A percentile compares a stretch with the other conserved stretches of the same genome.
Evolutionary conservation across 352 stramenopile species (phyloP).

Genomic region (Phytophthora ohioensis): DNA sequence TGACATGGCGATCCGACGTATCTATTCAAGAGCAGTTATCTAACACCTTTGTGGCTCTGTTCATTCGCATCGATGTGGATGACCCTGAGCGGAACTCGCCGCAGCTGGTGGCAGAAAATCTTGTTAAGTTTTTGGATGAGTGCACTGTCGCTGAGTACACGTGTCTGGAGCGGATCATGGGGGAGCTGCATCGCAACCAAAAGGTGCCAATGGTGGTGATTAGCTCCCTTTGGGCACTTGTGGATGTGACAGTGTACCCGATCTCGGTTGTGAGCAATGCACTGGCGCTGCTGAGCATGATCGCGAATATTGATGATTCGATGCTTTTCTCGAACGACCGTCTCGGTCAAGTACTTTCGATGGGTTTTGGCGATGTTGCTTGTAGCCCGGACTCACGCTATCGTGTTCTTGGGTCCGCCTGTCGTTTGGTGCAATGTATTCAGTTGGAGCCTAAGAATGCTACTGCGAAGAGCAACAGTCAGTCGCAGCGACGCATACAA

Average conservation of each 20-base stretch:
- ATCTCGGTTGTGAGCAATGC: constrained; percentile 70
- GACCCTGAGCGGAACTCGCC: constrained; percentile 53
- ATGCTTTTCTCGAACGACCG: constrained; percentile 73
- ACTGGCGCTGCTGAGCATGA: constrained; percentile 72
- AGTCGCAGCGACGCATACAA: constrained; percentile 59
- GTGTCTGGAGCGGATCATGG: constrained; percentile 80
- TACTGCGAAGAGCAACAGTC: constrained; percentile 43
- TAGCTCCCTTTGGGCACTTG: constrained; percentile 77
- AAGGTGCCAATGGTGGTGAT: constrained; percentile 72
- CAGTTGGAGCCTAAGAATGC: constrained; percentile 60
- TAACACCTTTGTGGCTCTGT: constrained; percentile 80
- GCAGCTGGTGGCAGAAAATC: constrained; percentile 65
- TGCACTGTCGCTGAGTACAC: constrained; percentile 83
- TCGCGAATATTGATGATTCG: constrained; percentile 67
- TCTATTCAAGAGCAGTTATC: constrained; percentile 93
- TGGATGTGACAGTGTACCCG: constrained; percentile 64
- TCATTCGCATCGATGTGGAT: constrained; percentile 61
- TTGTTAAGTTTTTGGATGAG: constrained; percentile 80
- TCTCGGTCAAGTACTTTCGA: constrained; percentile 58
- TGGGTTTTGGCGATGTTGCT: constrained; percentile 66
- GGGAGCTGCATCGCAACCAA: constrained; percentile 63
- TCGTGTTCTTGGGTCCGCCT: constrained; percentile 67
- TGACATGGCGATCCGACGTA: constrained; percentile 92
- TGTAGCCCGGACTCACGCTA: constrained; percentile 59
- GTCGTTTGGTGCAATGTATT: constrained; percentile 70